Conservation (phyloP, 163 green algal species). For the Scenedesmus sp. region DNA sequence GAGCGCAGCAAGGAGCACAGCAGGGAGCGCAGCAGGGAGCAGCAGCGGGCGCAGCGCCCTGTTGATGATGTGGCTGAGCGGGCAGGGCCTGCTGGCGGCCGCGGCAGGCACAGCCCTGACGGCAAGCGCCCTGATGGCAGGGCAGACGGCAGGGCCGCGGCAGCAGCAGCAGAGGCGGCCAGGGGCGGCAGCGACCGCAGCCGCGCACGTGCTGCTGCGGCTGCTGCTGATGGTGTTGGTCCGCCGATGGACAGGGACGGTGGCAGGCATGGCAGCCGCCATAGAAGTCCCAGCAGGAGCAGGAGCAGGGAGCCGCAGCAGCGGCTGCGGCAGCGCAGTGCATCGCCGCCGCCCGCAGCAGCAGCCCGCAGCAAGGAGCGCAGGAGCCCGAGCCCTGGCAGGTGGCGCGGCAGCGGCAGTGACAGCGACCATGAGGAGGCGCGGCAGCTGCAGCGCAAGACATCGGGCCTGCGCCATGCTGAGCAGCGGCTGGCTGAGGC, state of each 20-base stretch:
- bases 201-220: neutral
- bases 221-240: neutral
- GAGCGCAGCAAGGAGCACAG: neutral
- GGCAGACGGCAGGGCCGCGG: slow-evolving; percentile 31
- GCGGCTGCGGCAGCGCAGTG: neutral
- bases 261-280: neutral
- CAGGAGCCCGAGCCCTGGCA: slow-evolving; percentile 23
- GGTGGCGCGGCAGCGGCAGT: slow-evolving; percentile 22
- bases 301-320: neutral
- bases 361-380: neutral
- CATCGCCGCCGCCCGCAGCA: neutral
- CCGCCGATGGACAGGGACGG: neutral
- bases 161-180: slow-evolving; percentile 4
- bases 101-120: neutral
- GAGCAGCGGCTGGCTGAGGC: slow-evolving; percentile 9
- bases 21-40: neutral
- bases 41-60: neutral
- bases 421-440: neutral
- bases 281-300: neutral
- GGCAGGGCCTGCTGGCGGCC: neutral
- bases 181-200: slow-evolving; percentile 1
- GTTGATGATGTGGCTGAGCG: slow-evolving; percentile 17
- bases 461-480: neutral
- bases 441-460: neutral
- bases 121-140: slow-evolving; percentile 33